A percentile compares a stretch with the other conserved stretches of the same genome.
phyloP scores from a whole-genome alignment of 805 yeast genomes.

The Teunomyces pallodes region DNA sequence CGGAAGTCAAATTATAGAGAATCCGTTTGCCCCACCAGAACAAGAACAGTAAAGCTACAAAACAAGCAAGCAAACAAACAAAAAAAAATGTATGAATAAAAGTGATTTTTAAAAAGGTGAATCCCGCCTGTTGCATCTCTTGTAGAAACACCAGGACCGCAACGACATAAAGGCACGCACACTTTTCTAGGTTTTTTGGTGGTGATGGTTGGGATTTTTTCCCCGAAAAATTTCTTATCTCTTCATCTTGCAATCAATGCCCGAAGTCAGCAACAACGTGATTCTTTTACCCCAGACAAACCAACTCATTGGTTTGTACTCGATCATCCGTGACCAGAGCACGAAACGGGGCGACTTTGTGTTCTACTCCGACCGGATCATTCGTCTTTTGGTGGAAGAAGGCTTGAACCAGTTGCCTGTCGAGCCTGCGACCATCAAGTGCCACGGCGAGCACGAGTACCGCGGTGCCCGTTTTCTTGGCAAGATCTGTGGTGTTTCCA shows the following conservation, averaged over 20 bases:
- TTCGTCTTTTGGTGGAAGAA: conserved; percentile 89
- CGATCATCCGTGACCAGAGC: conserved; percentile 79
- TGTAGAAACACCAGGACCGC: conserved; percentile 1
- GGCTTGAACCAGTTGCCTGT: conserved; percentile 94
- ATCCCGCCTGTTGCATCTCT: no score
- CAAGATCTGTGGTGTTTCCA: conserved; percentile 96
- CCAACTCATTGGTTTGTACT: conserved; percentile 82
- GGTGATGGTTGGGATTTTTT: no score
- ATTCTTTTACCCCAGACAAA: conserved; percentile 79
- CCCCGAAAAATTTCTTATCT: background rate
- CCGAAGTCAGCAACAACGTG: conserved; percentile 49
- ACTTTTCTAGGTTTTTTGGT: background rate
- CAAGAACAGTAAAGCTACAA: conserved; percentile 5
- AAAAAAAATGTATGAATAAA: background rate
- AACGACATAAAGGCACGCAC: background rate
- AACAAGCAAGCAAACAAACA: background rate
- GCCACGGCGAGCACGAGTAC: conserved; percentile 72
- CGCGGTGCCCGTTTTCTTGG: conserved; percentile 83
- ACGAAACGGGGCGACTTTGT: conserved; percentile 91
- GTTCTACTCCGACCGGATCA: conserved; percentile 92
- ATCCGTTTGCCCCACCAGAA: conserved; percentile 50
- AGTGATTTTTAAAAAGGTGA: no score
- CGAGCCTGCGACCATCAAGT: conserved; percentile 59
- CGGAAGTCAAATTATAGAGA: conserved; percentile 67
- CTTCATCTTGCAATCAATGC: conserved; percentile 2